Conservation (phyloP, 164 flowering plant species). For the Stephania cephalantha region DNA sequence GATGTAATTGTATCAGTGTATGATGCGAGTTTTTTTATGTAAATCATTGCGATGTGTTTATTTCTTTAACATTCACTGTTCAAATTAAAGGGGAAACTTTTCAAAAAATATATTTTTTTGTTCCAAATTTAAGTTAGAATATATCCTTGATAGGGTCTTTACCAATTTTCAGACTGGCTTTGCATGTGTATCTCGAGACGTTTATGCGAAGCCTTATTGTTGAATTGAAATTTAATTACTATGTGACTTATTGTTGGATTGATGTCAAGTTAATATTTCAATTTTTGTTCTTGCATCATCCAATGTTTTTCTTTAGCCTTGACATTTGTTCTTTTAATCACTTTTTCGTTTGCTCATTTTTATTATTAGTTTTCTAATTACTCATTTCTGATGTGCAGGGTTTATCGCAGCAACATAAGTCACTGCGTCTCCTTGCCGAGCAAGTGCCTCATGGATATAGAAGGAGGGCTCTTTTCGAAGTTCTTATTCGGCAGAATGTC, state of each 20-base stretch:
- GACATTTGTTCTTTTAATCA: not conserved
- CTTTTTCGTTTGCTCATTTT: not conserved
- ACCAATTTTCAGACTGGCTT: not conserved
- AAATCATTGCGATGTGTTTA: too few relatives aligned
- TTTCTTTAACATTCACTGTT: not conserved
- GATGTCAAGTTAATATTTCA: too few relatives aligned
- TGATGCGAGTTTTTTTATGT: too few relatives aligned
- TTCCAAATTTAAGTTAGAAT: not conserved
- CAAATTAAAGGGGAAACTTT: not conserved
- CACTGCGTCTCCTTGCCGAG: slow-evolving; percentile 75
- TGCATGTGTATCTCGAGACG: not conserved
- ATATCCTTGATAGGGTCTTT: not conserved
- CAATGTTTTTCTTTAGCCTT: not conserved
- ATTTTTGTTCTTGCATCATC: not conserved
- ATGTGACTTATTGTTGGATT: not conserved
- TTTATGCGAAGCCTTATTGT: not conserved
- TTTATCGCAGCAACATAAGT: slow-evolving; percentile 86
- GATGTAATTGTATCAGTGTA: too few relatives aligned
- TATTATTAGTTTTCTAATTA: not conserved
- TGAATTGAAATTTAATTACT: not conserved
- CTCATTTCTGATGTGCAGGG: slow-evolving; percentile 39
- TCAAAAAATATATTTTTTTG: not conserved
- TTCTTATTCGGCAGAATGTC: slow-evolving; percentile 84
- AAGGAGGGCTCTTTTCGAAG: slow-evolving; percentile 72
- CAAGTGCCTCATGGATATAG: slow-evolving; percentile 90